Evolutionary conservation across 2,329 filamentous ascomycete species (phyloP).

Genomic region (Apiospora saccharicola): DNA sequence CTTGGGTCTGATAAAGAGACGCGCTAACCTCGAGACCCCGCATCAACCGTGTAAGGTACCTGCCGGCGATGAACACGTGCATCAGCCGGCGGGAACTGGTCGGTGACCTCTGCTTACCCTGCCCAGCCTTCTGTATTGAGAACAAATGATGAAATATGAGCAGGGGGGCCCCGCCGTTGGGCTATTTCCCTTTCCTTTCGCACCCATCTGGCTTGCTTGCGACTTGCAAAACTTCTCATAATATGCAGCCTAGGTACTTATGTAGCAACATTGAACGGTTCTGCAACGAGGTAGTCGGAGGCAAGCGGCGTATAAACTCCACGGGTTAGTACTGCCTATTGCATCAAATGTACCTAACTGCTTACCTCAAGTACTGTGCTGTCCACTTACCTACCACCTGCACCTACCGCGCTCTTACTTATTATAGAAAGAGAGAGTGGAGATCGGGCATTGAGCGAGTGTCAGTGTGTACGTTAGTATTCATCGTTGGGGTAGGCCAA

Average conservation of each 20-base stretch:
- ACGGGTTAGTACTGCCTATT: neutral
- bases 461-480: neutral
- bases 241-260: neutral
- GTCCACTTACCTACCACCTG: neutral
- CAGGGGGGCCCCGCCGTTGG: neutral
- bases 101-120: neutral
- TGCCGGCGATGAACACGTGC: constrained; percentile 18
- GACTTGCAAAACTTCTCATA: neutral
- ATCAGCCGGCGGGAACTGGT: neutral
- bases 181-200: neutral
- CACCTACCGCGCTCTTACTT: neutral
- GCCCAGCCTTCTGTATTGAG: neutral
- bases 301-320: neutral
- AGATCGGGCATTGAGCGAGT: constrained; percentile 3
- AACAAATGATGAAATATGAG: neutral
- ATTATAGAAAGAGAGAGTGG: constrained; percentile 15
- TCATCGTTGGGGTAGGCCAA: constrained; percentile 4
- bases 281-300: neutral
- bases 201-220: neutral
- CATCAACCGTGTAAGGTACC: constrained; percentile 19
- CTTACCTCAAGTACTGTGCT: neutral
- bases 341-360: no score
- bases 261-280: neutral
- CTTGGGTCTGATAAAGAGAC: constrained; percentile 15
- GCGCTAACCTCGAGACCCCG: constrained; percentile 21